Evolutionary conservation across 768 basidiomycete genomes (phyloP), one percentile per base, ranked within the genome.

Genomic region (Tremella yokohamensis): DNA sequence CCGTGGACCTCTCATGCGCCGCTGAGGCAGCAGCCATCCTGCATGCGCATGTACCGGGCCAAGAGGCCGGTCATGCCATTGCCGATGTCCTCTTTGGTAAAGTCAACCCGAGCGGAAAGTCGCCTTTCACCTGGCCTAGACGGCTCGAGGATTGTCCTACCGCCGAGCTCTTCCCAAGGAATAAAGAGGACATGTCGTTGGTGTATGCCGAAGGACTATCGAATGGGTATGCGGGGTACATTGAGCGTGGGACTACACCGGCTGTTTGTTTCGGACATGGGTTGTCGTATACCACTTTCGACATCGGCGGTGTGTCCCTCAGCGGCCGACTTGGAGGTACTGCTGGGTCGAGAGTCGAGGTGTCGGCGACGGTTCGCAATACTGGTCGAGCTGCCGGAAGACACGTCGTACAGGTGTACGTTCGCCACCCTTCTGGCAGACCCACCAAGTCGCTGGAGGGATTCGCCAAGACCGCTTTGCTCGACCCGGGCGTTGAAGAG

Each of bases 1-100:
- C 87, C 0, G 82, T 87, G 8, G 79, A 83, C 8, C 86, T 88
- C 84, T 86, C 87, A 3, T 88, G 87, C 86, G 74, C 84, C 2
- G 68, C 80, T 45, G 66, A 79, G 38, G 83, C 84, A 7, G 68
- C 77, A 9, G 82, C 81, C 11, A 67, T 88, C 22, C 53, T 87
- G 2, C 85, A 88, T 58, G 78, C 84, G 4, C 72, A 70, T 59
- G 15, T 34, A 34, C 29, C 29, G 6, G 73, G 73, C 7, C 72
- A 74, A 53, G 71, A 71, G 34, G 56, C 64, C 19, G 75, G 75
- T 16, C 56, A 53, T 24, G 75, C 57, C n/a, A 59, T 76, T 12
- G 64, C 75, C 22, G 71, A 76, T 53, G 66, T 67, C 16, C 18
- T 76, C 12, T 76, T 73, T 49, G 75, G 75, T 16, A 56, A 52